Base-by-base conservation (phyloP, 495 filamentous ascomycete species). In the Penicillium riverlandense region DNA sequence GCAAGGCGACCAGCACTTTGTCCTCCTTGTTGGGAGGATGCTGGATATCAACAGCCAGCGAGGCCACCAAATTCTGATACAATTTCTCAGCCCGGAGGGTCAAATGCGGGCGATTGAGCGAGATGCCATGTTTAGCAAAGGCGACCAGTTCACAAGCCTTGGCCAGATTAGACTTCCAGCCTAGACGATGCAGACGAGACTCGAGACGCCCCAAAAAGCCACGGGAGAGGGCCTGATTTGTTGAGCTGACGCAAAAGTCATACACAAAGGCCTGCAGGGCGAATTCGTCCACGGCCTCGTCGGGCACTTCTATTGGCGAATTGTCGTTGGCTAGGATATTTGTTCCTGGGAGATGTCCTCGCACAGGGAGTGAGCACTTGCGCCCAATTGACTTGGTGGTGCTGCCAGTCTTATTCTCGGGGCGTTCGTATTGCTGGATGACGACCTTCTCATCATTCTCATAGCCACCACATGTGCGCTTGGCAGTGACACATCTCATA, bases 231-330 rank as follows among this genome's bases (percentile, higher is more conserved):
- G 49, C 36, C 15, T 33, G 30, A 43, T 59, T 55, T 1, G 50
- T 40, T 4, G 54, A 55, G 15, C 40, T 16, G 11, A 60, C 28
- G 12, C 48, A 55, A 31, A 54, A 66, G 32, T 66, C 63, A 43
- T 66, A 50, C 37, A 66, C 51, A 35, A 66, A 66, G 1, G 56
- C 55, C 29, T 49, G 49, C 11, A 66, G 47, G 11, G 63, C 55
- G 15, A 52, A 41, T 22, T 51, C 41, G 15, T 61, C 41, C 4
- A 58, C 45, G 11, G 40, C 37, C 8, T 48, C 31, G 8, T 49
- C 16, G 6, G 58, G 37, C 11, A 55, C 41, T 33, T 63, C 62
- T 29, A 46, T 50, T 1, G 55, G 57, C 2, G 29, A 16, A 11
- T 11, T 30, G 41, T 61, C 59, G 6, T 49, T 37, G 8, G 55